Evolutionary conservation across 177 flowering plant species (phyloP).

Genomic region (Vitis hybrid): DNA sequence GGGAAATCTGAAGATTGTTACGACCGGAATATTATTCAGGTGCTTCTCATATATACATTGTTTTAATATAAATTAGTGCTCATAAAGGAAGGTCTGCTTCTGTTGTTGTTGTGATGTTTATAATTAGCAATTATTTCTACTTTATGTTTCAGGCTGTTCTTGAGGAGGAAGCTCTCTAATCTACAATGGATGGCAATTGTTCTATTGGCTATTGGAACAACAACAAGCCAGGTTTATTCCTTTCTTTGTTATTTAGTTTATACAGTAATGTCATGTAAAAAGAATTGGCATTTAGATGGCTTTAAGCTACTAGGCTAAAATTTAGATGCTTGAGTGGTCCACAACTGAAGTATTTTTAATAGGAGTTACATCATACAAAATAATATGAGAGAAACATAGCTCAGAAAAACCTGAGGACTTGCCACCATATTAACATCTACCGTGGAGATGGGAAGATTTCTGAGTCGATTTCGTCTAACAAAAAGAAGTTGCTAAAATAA

Average conservation of each 20-base stretch:
- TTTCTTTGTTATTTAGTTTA: background rate
- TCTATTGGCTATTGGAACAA: constrained; percentile 92
- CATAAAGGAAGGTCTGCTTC: background rate
- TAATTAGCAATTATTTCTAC: background rate
- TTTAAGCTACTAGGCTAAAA: too few species aligned
- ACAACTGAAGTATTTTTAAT: too few species aligned
- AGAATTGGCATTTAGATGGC: background rate
- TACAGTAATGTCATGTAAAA: too few species aligned
- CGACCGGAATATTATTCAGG: constrained; percentile 96
- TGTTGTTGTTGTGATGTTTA: background rate
- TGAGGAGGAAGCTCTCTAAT: constrained; percentile 78
- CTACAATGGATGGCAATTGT: constrained; percentile 97
- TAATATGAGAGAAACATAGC: too few species aligned
- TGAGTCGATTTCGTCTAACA: too few species aligned
- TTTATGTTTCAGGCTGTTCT: constrained; percentile 56
- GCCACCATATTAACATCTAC: too few species aligned
- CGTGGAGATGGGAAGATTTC: too few species aligned
- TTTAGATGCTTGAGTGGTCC: too few species aligned
- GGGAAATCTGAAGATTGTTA: constrained; percentile 96
- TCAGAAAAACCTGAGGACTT: too few species aligned
- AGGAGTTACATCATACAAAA: too few species aligned
- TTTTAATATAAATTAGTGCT: background rate
- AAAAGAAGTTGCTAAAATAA: too few species aligned
- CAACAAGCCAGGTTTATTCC: constrained; percentile 87
- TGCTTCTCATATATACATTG: constrained; percentile 18